Base-by-base conservation (phyloP, 495 filamentous ascomycete genomes). In the Melanomma pulvis-pyrius region DNA sequence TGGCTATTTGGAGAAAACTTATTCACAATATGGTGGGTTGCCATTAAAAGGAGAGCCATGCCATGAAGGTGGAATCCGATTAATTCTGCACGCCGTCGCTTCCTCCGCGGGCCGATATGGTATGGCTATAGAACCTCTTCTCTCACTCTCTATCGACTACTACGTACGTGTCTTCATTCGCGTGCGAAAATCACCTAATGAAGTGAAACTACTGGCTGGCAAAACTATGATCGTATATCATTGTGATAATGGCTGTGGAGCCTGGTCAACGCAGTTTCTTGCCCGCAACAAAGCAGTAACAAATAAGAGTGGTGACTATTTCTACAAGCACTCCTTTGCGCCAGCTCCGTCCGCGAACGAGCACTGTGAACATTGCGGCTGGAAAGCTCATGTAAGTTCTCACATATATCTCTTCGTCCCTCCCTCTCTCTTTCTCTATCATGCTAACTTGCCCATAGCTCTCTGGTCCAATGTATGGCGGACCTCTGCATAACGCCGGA, bases 81-180 rank as follows among this genome's bases (percentile, higher is more conserved):
- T 98, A 4, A 90, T 98, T 49, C 76, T 98, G 19, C 85, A 97
- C 70, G 80, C 86, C 15, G 83, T 97, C 44, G 90, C 93, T 19
- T 83, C 86, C 5, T 79, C 89, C 9, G 94, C 92, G 21, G 90
- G 88, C 7, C 87, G 87, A 63, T 96, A 98, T 65, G 94, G 94
- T n/a, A 76, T 94, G 8, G 84, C 90, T 2, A 92, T 97, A 60
- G 94, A 99, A 74, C 94, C 94, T 0, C 80, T 97, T 0, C 82
- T 99, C 15, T 96, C 92, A 17, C 83, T 99, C 7, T 96, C 90
- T 12, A 94, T 98, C 59, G 94, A 99, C 75, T 99, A 91, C 74
- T 99, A 99, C 74, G 83, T 85, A n/a, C 85, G 96, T 48, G 80
- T 97, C 0, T 99, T 98, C 73, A 87, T 99, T 59, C 87, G 91